phyloP scores from a whole-genome alignment of 164 flowering plant genomes.

The Cinnamomum micranthum region DNA sequence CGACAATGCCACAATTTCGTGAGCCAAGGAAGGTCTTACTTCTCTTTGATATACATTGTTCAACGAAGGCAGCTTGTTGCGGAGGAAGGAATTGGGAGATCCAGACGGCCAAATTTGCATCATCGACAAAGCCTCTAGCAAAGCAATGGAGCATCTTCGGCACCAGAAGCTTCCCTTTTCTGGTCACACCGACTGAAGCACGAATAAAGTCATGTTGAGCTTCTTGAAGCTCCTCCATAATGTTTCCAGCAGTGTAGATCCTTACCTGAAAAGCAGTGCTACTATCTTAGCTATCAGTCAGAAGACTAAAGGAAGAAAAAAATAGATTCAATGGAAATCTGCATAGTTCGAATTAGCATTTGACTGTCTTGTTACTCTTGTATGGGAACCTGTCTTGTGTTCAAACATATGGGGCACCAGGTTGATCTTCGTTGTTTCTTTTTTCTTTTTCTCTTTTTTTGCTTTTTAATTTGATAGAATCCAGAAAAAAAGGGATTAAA shows the following conservation, averaged over 20 bases:
- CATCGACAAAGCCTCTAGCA: conserved; percentile 52
- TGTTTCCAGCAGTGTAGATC: conserved; percentile 53
- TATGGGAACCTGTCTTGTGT: neutral
- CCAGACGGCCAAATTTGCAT: conserved; percentile 56
- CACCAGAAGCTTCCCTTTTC: conserved; percentile 62
- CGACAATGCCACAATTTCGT: conserved; percentile 56
- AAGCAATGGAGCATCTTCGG: conserved; percentile 73
- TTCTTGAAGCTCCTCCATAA: conserved; percentile 56
- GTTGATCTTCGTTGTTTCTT: neutral
- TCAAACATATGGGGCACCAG: neutral
- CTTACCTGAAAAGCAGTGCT: conserved; percentile 47
- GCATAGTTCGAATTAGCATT: neutral
- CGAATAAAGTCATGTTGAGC: conserved; percentile 61
- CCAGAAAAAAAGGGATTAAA: neutral
- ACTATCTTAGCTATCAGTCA: neutral
- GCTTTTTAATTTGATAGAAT: neutral
- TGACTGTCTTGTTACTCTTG: neutral
- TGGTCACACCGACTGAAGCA: conserved; percentile 71
- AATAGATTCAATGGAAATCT: neutral
- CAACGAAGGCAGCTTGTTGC: conserved; percentile 60
- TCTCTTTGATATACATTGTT: conserved; percentile 54
- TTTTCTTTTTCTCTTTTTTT: too few relatives aligned
- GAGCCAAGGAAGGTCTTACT: conserved; percentile 52
- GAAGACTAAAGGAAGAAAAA: neutral
- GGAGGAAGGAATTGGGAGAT: conserved; percentile 58